Evolutionary conservation across 1,284 basidiomycete genomes (phyloP), one percentile per base, ranked within the genome.

Genomic region (Cryptococcus wingfieldii): DNA sequence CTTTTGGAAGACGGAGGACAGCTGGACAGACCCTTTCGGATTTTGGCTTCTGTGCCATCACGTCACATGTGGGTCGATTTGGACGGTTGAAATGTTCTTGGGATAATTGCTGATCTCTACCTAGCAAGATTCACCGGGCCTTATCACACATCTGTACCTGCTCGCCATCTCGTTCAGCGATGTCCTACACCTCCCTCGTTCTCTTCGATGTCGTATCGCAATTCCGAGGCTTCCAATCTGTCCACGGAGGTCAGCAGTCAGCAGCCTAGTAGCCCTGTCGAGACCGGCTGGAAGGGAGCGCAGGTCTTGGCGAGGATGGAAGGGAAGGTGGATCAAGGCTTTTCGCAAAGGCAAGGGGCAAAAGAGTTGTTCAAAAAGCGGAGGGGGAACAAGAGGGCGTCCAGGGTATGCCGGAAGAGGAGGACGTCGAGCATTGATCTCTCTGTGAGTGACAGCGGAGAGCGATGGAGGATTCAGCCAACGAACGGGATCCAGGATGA

Each of bases 271-370:
- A 34, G 31, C 10, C 31, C 31, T 34, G 31, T 10, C 31, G 5
- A 34, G 31, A 10, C 31, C 9, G 42, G 28, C 38, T 63, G 62
- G 62, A 28, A 48, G 31, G 62, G 62, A 5, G 62, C 62, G 16
- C 44, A 37, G 31, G 44, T 57, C 1, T 25, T 63, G n/a, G 53
- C 49, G 14, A 49, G 62, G 41, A 61, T 63, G 54, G 56, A 57
- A 39, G 62, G 55, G 8, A 19, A 50, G 31, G 31, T 10, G 10
- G 31, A 34, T 10, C 7, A 34, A 34, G 5, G 10, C 31, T 7
- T 8, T 34, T 6, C 6, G 31, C 31, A 34, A 3, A 34, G 31
- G 31, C 31, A 6, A 34, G 6, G 31, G 31, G 31, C 10, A 10
- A 34, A 10, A 31, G 28, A 6, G 16, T 50, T 28, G 27, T 44